Base-by-base conservation (phyloP, 129 eudicot species). In the Glebionis coronaria region DNA sequence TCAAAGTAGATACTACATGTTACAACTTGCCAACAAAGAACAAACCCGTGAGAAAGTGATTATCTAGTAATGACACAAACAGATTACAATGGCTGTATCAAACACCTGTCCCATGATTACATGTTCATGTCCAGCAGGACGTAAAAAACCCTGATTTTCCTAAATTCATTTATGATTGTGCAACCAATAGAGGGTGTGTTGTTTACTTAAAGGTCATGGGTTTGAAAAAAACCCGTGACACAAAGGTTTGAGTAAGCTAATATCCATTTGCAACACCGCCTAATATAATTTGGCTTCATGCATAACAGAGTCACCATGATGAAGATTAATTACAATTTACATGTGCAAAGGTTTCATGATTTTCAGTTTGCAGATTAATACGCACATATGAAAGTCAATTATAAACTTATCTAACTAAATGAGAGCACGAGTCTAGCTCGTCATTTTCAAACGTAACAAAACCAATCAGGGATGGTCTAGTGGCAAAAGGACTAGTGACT, bases 301-400 rank as follows among this genome's bases (percentile, higher is more conserved):
- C 14, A 70, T 46, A 18, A 69, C 74, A 42, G n/a, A 61, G 42
- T 57, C 46, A 4, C 1, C 16, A 60, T 31, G 20, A 60, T 29
- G 20, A 3, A 23, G 25, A 27, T 0, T 59, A 29, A 27, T 38
- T 38, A 55, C 63, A 55, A 29, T 12, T 38, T 38, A 55, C 63
- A 55, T 68, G 50, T 0, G 38, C 38, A 35, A 35, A 5, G 1
- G 9, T 6, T 35, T 35, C 9, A 35, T 35, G 5, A 35, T 35
- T 29, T 29, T 4, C 38, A 29, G 5, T 29, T 29, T 1, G 42
- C 42, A 35, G 8, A n/a, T 10, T 35, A 35, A 1, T 10, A 8
- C 7, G 42, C 42, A 0, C 0, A 35, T 35, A 35, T 8, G 9
- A 35, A 0, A 35, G 42, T 0, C 42, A 35, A 8, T 35, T 0